Base-by-base conservation (phyloP, 2,329 filamentous ascomycete species). In the Epicoccum sorghinum region DNA sequence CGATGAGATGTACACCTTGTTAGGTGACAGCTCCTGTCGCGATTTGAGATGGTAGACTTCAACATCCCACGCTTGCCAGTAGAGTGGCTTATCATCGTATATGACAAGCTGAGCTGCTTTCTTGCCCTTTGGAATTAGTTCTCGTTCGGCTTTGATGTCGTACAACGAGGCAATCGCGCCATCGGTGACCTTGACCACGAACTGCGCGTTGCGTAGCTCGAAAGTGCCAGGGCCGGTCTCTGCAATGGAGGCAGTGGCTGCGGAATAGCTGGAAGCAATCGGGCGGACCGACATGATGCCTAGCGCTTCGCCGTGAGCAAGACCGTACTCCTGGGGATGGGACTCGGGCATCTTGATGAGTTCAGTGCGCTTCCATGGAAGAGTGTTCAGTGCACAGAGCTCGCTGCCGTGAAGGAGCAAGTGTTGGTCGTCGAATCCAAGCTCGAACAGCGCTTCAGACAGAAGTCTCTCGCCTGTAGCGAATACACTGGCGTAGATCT, bases 41-140 rank as follows among this genome's bases (percentile, higher is more conserved):
- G 92, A 95, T 50, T 96, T 87, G 24, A 98, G 84, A 68, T 99
- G 95, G 78, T 89, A 99, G 25, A 98, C 93, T 75, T 99, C 95
- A 5, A 98, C 93, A 73, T 99, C 93, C 93, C 93, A 96, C 3
- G 92, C 93, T 77, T 97, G 91, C 93, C 92, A 98, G 79, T 96
- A 96, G 23, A 97, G 83, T 22, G 93, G 93, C 77, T 98, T 97
- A 77, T 99, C 95, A 69, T 99, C 95, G 68, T 96, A 98, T 23
- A 98, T 86, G 60, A 98, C 93, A 45, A 95, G 86, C 71, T 97
- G 92, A 63, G 96, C 96, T 23, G 89, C 93, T 72, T 93, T 93
- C 23, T 84, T 83, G 27, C 81, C 83, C 55, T 83, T 79, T 3
- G 90, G 83, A 43, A 99, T 84, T 18, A 96, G 77, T 72, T 99